Evolutionary conservation across 163 green algal species (phyloP).

Genomic region (Prototheca stagnorum): DNA sequence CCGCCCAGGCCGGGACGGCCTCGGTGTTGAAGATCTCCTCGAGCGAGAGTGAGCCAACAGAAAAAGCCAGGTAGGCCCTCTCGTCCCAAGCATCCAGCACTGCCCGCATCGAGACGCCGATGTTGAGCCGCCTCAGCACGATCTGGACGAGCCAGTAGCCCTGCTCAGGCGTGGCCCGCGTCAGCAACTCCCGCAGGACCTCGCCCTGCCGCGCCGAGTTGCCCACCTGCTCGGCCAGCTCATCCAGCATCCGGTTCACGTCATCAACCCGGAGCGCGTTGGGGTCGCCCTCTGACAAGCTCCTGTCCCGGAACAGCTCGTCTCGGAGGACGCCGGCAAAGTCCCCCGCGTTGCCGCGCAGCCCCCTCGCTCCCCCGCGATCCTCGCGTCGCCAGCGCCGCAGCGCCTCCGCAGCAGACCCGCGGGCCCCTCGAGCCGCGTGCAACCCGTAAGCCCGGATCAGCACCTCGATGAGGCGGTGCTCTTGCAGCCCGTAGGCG

Average conservation of each 20-base stretch:
- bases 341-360: conserved; percentile 15
- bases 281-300: not conserved
- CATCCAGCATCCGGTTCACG: conserved; percentile 38
- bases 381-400: not conserved
- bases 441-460: conserved; percentile 3
- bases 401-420: too few relatives aligned
- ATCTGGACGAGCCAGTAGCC: conserved; percentile 46
- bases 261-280: conserved; percentile 18
- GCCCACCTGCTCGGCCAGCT: conserved; percentile 12
- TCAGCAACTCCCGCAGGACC: conserved; percentile 11
- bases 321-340: conserved; percentile 25
- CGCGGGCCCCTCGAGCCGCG: too few relatives aligned
- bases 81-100: conserved; percentile 34
- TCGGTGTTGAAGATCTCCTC: conserved; percentile 26
- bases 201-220: conserved; percentile 7
- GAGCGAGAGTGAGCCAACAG: conserved; percentile 26
- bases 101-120: conserved; percentile 22
- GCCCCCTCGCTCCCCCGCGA: conserved; percentile 5
- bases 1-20: conserved; percentile 8
- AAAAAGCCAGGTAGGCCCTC: conserved; percentile 27
- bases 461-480: conserved; percentile 7
- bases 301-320: conserved; percentile 4
- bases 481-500: conserved; percentile 23
- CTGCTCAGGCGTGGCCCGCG: conserved; percentile 17
- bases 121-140: conserved; percentile 46